phyloP scores from a whole-genome alignment of 78 protist genomes.

The Cavenderia fasciculata region DNA sequence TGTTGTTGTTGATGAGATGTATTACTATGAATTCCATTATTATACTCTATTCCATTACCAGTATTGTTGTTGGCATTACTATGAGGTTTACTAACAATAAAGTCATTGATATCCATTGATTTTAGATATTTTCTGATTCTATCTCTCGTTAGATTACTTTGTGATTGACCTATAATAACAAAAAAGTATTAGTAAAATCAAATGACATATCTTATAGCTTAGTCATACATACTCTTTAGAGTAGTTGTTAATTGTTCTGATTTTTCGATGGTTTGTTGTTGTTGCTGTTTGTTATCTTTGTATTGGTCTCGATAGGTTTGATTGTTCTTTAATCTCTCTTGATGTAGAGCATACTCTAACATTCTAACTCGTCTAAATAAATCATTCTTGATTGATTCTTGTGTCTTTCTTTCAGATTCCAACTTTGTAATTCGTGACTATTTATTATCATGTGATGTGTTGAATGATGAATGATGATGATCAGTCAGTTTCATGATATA shows the following conservation, averaged over 20 bases:
- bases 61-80: not conserved
- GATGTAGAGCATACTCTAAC: constrained; percentile 67
- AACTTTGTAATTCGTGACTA: constrained; percentile 33
- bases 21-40: too few species aligned
- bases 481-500: not conserved
- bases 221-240: not conserved
- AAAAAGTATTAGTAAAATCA: not conserved
- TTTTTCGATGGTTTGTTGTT: not conserved
- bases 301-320: not conserved
- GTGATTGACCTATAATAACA: not conserved
- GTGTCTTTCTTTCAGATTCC: constrained; percentile 44
- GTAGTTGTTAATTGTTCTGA: not conserved
- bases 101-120: constrained; percentile 31
- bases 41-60: too few species aligned
- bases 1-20: too few species aligned
- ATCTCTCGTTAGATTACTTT: constrained; percentile 35
- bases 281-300: not conserved
- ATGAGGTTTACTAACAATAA: constrained; percentile 26
- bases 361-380: constrained; percentile 45
- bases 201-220: not conserved
- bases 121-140: constrained; percentile 34
- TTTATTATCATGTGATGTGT: not conserved
- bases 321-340: constrained; percentile 46
- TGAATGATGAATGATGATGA: not conserved
- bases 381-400: constrained; percentile 20